Conservation (phyloP, 2,329 filamentous ascomycete species). For the Aureobasidium melanogenum region DNA sequence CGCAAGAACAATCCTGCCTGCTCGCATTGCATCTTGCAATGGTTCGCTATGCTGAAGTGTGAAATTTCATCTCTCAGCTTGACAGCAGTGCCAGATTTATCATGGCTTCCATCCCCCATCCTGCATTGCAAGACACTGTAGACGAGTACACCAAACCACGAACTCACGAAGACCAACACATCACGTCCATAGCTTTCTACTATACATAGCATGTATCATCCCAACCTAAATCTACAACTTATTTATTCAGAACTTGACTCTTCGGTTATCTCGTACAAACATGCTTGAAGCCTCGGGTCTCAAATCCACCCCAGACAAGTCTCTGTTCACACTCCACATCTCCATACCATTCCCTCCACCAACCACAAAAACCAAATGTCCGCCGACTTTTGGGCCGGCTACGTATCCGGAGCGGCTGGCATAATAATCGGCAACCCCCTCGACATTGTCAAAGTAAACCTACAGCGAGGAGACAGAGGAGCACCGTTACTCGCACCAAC, state of each 20-base stretch:
- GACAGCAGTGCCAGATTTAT: not conserved
- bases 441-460: constrained; percentile 58
- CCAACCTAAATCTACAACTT: not conserved
- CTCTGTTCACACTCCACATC: not conserved
- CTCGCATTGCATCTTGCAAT: not conserved
- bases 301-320: not conserved
- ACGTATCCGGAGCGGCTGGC: constrained; percentile 73
- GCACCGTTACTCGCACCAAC: not conserved
- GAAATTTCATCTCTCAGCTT: not conserved
- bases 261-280: not conserved
- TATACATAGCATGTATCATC: not conserved
- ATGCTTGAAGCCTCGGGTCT: not conserved
- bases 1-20: not conserved
- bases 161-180: not conserved
- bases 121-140: no score
- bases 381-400: constrained; percentile 89
- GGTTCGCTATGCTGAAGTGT: not conserved
- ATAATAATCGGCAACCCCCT: constrained; percentile 87
- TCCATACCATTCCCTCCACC: not conserved
- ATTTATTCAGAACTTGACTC: no score
- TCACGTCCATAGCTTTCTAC: not conserved
- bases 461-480: constrained; percentile 53
- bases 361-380: constrained; percentile 48
- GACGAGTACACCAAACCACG: no score
- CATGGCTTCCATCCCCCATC: not conserved